Evolutionary conservation across 371 early-diverging fungal species (phyloP).

Genomic region (Paraphysoderma sedebokerense): DNA sequence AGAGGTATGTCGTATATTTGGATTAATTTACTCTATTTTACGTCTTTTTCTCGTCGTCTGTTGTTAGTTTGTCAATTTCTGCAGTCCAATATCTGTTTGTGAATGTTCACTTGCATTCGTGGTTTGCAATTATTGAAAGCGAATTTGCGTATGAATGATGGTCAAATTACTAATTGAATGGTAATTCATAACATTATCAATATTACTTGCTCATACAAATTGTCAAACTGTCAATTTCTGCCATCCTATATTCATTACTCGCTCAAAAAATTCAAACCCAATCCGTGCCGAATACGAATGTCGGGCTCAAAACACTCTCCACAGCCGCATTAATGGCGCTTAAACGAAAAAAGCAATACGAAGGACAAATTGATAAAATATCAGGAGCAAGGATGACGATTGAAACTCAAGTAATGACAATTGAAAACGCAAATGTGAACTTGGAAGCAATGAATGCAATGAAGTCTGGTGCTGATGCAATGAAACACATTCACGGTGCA

Average conservation of each 20-base stretch:
- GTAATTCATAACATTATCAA: no score
- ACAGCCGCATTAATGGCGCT: constrained; percentile 81
- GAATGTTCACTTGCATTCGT: constrained; percentile 2
- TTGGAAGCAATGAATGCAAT: constrained; percentile 90
- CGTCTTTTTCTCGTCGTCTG: background rate
- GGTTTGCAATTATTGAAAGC: no score
- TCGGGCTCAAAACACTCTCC: no score
- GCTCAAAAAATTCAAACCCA: no score
- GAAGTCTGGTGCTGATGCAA: constrained; percentile 81
- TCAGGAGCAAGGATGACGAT: constrained; percentile 77
- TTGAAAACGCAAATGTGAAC: constrained; percentile 92
- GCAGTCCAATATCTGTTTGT: background rate
- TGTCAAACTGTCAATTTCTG: no score
- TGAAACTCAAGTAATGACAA: constrained; percentile 88
- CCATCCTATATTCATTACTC: no score
- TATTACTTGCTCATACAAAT: no score
- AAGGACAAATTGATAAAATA: constrained; percentile 73
- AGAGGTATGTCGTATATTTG: constrained; percentile 32
- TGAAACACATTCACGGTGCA: constrained; percentile 85
- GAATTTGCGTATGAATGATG: no score
- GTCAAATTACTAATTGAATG: no score
- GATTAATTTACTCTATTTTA: no score
- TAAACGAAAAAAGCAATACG: constrained; percentile 79
- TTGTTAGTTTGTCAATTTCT: background rate
- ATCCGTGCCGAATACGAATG: no score